Evolutionary conservation across 164 flowering plant genomes (phyloP), one percentile per base, ranked within the genome.

Genomic region (Liquidambar formosana): DNA sequence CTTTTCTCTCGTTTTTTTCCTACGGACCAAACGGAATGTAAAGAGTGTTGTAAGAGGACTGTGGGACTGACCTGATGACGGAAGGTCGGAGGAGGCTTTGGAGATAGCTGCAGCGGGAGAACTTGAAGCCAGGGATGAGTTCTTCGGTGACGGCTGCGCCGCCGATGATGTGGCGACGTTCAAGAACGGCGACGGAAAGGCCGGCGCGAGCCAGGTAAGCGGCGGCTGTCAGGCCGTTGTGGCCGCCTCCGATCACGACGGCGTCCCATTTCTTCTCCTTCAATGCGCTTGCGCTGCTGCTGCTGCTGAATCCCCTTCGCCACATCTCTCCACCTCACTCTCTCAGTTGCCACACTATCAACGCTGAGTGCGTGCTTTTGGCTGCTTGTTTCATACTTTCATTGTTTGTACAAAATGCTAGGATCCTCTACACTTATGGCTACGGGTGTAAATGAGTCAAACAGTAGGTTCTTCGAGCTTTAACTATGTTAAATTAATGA

Each of bases 101-200:
- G 73, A 95, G 97, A 75, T 95, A 95, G 64, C 99, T 95, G 76
- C 97, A 95, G 44, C 97, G 93, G 46, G 99, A 93, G 80, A 95
- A 95, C 70, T 83, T 92, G 78, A 93, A 95, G 68, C 97, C 99
- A 6, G 97, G 96, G 44, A 93, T 60, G 49, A 95, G 78, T 76
- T 95, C 99, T 73, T 95, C 99, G 0, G 99, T 93, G 45, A 95
- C 94, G 28, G 99, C 94, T 0, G 97, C 97, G 1, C 97, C 99
- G 45, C 99, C 99, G 33, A 91, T 73, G 77, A 95, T 64, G 79
- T 87, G 97, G 68, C 99, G 97, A 33, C 93, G 85, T 81, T 95
- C 99, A 54, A 95, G 86, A 47, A 95, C 97, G 56, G 93, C 94
- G 15, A 95, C 97, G 33, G 97, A 88, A 72, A 92, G 93, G 38